Evolutionary conservation across 345 rosid species (phyloP), one percentile per base, ranked within the genome.

Genomic region (Tarenaya hassleriana): DNA sequence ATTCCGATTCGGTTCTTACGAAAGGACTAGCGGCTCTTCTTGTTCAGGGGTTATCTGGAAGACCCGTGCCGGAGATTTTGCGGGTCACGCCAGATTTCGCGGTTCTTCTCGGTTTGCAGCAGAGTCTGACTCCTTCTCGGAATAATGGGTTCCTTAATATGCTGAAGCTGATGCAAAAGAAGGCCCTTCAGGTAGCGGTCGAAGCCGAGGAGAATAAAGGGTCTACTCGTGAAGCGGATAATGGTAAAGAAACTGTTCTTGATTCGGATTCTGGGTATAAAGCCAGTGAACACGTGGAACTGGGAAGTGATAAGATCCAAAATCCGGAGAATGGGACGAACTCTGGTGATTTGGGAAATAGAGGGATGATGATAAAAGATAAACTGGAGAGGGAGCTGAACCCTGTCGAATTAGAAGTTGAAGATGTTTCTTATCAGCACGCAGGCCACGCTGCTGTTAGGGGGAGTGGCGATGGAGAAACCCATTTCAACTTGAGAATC

Each of bases 21-120:
- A 88, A 88, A 69, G 97, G 98, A 1, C 68, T 92, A 7, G 98
- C 97, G 41, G 98, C 98, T 39, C 63, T 92, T 56, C 82, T 92
- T 19, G 98, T 92, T 11, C 75, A 69, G 34, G 98, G 95, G 1
- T 75, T 92, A 46, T 88, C 97, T 1, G 86, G 94, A 8, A 64
- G 79, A 47, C 78, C 88, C 0, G 88, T 77, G n/a, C 67, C 72
- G 6, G 97, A 92, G 60, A 61, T 92, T 61, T 42, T 88, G 55
- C 72, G 74, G 76, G 75, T 86, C 17, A 77, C 88, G 1, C 97
- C 97, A 4, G 88, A 92, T 69, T 88, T 88, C 54, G 82, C 54
- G 8, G 69, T 75, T 69, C 83, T 78, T 47, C 79, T 92, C 13
- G 98, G 97, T 19, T 58, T 92, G 69, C 86, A 85, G 52, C 95